Evolutionary conservation across 805 yeast genomes (phyloP).

Genomic region (Cyberlindnera galapagoensis): DNA sequence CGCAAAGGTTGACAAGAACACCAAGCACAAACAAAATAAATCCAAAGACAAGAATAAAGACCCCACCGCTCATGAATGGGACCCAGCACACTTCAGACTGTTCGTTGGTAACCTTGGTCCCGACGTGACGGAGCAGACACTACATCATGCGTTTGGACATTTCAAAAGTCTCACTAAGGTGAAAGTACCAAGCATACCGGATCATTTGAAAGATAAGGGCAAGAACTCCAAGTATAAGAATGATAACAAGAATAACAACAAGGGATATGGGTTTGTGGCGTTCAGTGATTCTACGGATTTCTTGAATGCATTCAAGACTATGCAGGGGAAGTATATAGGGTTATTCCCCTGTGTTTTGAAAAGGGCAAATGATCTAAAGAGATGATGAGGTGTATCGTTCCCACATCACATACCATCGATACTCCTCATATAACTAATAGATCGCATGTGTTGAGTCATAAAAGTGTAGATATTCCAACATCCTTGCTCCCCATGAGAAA

Average conservation of each 20-base stretch:
- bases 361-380: conserved; percentile 39
- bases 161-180: conserved; percentile 52
- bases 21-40: no score
- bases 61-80: conserved; percentile 61
- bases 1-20: conserved; percentile 2
- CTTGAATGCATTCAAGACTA: conserved; percentile 61
- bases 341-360: conserved; percentile 65
- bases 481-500: no score
- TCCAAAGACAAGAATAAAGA: no score
- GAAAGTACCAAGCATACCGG: conserved; percentile 50
- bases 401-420: not conserved
- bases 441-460: no score
- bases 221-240: no score
- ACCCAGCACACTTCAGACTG: conserved; percentile 61
- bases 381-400: conserved; percentile 22
- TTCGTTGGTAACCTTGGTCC: conserved; percentile 71
- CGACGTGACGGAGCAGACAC: conserved; percentile 54
- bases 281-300: conserved; percentile 62
- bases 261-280: conserved; percentile 73
- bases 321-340: conserved; percentile 75
- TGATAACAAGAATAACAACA: conserved; percentile 37
- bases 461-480: no score
- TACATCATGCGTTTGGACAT: conserved; percentile 47
- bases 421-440: conserved; percentile 1
- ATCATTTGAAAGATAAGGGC: no score